Conservation (phyloP, 2,329 filamentous ascomycete genomes). For the Botrytis medusae region DNA sequence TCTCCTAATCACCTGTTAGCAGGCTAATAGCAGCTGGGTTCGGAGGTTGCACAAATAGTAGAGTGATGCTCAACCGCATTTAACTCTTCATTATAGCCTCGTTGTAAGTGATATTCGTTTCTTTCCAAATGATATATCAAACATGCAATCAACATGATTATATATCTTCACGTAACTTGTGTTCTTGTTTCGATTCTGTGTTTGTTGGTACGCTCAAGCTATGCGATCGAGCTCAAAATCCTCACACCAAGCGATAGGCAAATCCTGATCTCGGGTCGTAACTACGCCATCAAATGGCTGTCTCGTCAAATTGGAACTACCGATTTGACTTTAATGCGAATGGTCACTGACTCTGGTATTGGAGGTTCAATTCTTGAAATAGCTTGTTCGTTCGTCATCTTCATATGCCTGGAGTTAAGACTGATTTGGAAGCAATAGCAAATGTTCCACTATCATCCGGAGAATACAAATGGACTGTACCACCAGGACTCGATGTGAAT, state of each 20-base stretch:
- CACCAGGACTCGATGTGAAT: conserved; percentile 17
- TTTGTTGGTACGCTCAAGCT: neutral
- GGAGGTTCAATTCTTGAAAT: conserved; percentile 4
- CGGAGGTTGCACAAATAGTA: neutral
- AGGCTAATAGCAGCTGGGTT: neutral
- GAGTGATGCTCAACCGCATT: neutral
- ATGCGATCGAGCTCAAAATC: neutral
- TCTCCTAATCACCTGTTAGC: neutral
- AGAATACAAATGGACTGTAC: conserved; percentile 5
- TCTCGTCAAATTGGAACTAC: neutral
- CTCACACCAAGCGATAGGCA: neutral
- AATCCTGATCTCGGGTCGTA: conserved; percentile 4
- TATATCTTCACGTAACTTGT: neutral
- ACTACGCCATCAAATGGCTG: neutral
- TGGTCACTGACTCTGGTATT: neutral
- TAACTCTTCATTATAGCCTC: neutral
- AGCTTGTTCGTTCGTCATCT: conserved; percentile 11
- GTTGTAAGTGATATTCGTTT: neutral
- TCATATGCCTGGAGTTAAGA: neutral
- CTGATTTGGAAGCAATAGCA: conserved; percentile 1
- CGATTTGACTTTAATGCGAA: conserved; percentile 8
- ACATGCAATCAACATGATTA: neutral
- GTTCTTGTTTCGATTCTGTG: neutral
- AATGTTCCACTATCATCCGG: conserved; percentile 4
- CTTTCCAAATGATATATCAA: neutral